Base-by-base conservation (phyloP, 2,329 filamentous ascomycete genomes). In the Trichophyton rubrum region DNA sequence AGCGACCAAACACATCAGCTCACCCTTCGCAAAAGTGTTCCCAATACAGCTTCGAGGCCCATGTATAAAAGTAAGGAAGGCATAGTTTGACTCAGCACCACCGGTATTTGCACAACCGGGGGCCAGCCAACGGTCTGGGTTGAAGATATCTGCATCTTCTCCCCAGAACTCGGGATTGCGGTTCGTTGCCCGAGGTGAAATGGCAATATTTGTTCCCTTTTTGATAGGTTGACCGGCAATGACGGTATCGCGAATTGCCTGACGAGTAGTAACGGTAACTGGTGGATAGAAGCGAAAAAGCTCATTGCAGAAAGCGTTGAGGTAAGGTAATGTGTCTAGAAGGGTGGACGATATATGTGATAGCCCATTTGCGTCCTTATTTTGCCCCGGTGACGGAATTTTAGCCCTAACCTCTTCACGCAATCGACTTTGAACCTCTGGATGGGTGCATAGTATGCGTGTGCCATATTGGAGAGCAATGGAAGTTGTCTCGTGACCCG, bases 1-100 rank as follows among this genome's bases (percentile, higher is more conserved):
- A 22, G 90, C 90, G 55, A 96, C 70, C 64, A 96, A 74, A 69
- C 87, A 92, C 7, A 89, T 89, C 73, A 96, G 88, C 77, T 96
- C 92, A 0, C 86, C 84, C 70, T 84, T 86, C 0, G 91, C 88
- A 74, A 96, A 96, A 1, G 79, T 79, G 72, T 85, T 82, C 0
- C 90, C 91, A 66, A 96, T 96, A 70, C 91, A 96, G 68, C 86
- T 88, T 59, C 90, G 78, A 1, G 90, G 90, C 0, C 91, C 91
- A 70, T 95, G 89, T 62, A 96, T 72, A 74, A 96, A 96, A 0
- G 89, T 92, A 73, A 92, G 70, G 67, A 87, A 85, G 0, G 85
- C 82, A 70, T 87, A 95, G 72, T 92, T 93, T 65, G 81, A 89
- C 15, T 79, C 77, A 1, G 89, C 86, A 7, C 88, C 88, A 5